These are phyloP conservation scores for Corynascus novoguineensis DNA, from an alignment of 495 filamentous ascomycete species.

Conservation along the genomic window DNA sequence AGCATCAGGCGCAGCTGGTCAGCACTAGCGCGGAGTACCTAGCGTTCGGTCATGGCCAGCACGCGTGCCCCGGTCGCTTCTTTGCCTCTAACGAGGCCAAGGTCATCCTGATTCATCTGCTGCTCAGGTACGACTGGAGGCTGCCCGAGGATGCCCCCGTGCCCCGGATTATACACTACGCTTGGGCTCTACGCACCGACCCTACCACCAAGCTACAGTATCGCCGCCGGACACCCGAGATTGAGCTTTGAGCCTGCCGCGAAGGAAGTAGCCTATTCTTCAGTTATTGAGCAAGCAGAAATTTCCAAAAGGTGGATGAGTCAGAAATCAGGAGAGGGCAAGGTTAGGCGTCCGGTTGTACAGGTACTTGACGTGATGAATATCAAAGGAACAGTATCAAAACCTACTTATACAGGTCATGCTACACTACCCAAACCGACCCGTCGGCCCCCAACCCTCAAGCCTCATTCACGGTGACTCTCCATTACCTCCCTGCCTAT, in stretches of 20 bases:
- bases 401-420: too few species aligned
- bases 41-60: conserved; percentile 36
- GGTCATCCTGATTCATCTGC: conserved; percentile 29
- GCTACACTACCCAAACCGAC: too few species aligned
- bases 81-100: conserved; percentile 40
- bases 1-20: conserved; percentile 42
- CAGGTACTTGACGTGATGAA: too few species aligned
- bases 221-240: conserved; percentile 9
- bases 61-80: conserved; percentile 41
- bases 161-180: conserved; percentile 9
- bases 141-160: conserved; percentile 16
- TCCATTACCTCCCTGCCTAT: too few species aligned
- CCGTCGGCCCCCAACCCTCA: too few species aligned
- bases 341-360: too few species aligned
- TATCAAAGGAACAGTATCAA: too few species aligned
- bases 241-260: conserved; percentile 6
- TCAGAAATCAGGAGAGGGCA: too few species aligned
- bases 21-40: conserved; percentile 38
- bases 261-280: not conserved
- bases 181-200: conserved; percentile 10
- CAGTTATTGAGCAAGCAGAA: not conserved
- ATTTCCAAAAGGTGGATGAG: not conserved
- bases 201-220: conserved; percentile 19
- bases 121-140: conserved; percentile 38
- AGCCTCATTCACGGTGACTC: too few species aligned